Evolutionary conservation across 768 basidiomycete species (phyloP), one percentile per base, ranked within the genome.

Genomic region (Lactarius hengduanensis): DNA sequence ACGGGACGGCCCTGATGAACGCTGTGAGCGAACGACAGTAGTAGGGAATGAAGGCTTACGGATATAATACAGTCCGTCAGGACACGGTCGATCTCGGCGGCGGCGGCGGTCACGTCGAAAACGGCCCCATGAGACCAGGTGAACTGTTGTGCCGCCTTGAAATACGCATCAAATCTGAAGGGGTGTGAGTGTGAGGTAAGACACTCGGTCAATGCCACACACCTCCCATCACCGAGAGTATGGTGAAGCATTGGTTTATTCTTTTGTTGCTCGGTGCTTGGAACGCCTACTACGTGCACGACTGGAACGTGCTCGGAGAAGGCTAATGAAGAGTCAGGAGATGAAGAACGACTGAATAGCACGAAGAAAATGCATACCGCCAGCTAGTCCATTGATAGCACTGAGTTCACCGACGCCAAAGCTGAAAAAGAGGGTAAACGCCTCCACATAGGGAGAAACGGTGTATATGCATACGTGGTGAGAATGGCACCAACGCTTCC

Each of bases 321-420:
- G 18, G 89, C 89, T 89, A 22, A 34, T 61, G n/a, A 11, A 59
- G 0, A n/a, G 28, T 65, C 41, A 64, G 60, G 28, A 4, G 56
- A n/a, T 40, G 10, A 34, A 56, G 4, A 34, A 6, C 16, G 43
- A 43, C 57, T 50, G 10, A 15, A 4, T 47, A 41, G 20, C 20
- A 56, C 10, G 20, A 13, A 32, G 41, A 45, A 54, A 22, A 0
- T 7, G 68, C 79, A 65, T 70, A 84, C 89, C 85, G 71, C 89
- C 89, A 34, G 90, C 92, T 67, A 95, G 85, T 50, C 91, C 91
- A 71, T 93, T 92, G 41, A 90, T 86, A 4, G 94, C 94, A 47
- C 89, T 91, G 54, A 96, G 78, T 75, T 97, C 95, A 18, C 95
- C 95, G n/a, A 97, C 95, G 62, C 95, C 95, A 70, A 95, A 96